phyloP scores from a whole-genome alignment of 2,329 filamentous ascomycete genomes.

The Colletotrichum sp. region DNA sequence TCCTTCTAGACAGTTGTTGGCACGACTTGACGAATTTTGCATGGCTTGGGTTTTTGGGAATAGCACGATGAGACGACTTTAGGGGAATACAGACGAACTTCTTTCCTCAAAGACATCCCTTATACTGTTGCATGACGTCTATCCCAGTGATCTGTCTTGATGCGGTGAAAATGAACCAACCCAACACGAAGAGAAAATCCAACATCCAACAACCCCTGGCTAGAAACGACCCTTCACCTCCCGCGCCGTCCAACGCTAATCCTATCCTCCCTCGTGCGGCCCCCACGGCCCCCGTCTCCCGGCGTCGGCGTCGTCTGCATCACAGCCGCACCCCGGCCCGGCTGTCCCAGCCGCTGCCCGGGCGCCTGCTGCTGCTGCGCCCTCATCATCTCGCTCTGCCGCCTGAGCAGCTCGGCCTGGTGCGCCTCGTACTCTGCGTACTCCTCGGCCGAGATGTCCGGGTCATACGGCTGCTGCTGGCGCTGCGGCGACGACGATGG shows the following conservation, averaged over 20 bases:
- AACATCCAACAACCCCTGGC: too few relatives aligned
- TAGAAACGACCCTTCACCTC: neutral
- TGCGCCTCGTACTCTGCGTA: slow-evolving; percentile 9
- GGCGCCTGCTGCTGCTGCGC: neutral
- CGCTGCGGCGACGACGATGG: slow-evolving; percentile 10
- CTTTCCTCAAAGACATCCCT: neutral
- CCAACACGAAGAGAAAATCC: neutral
- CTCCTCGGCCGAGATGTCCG: slow-evolving; percentile 11
- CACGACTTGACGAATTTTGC: neutral
- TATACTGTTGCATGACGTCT: neutral
- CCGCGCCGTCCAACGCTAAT: slow-evolving; percentile 38
- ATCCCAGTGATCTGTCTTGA: neutral
- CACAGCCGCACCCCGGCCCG: slow-evolving; percentile 10
- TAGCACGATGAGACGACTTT: neutral
- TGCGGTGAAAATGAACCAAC: neutral
- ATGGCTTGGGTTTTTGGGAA: neutral
- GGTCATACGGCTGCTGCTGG: slow-evolving; percentile 20
- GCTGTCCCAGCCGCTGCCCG: slow-evolving; percentile 22
- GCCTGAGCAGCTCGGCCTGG: slow-evolving; percentile 18
- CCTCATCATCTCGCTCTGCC: neutral
- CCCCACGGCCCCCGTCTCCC: slow-evolving; percentile 16
- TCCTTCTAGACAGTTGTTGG: neutral
- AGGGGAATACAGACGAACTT: neutral
- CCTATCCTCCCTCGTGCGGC: slow-evolving; percentile 40
- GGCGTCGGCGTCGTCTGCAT: slow-evolving; percentile 31